Evolutionary conservation across 192 early-diverging fungal genomes (phyloP).

Genomic region (Coemansia sp.): DNA sequence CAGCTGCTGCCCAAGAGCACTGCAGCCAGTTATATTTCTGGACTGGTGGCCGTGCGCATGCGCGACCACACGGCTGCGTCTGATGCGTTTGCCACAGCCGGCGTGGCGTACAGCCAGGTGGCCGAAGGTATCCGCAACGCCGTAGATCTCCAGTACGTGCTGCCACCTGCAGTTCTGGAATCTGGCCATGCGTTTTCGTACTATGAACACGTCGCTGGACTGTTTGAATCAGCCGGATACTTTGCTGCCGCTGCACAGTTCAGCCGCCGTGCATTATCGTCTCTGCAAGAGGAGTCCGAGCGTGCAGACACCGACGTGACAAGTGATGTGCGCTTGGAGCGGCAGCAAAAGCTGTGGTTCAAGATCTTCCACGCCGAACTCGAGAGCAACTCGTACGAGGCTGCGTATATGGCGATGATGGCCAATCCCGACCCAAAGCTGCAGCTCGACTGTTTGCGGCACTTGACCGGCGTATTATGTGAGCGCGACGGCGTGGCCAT

Average conservation of each 20-base stretch:
- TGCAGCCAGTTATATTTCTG: constrained; percentile 34
- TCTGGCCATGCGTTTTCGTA: constrained; percentile 29
- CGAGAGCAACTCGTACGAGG: constrained; percentile 36
- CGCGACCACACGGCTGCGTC: constrained; percentile 29
- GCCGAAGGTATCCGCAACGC: constrained; percentile 18
- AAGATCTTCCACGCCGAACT: constrained; percentile 52
- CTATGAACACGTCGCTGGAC: constrained; percentile 42
- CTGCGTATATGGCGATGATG: constrained; percentile 55
- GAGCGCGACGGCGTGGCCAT: constrained; percentile 40
- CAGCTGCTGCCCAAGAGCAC: constrained; percentile 37
- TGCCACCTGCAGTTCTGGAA: constrained; percentile 22
- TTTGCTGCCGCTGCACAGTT: constrained; percentile 20
- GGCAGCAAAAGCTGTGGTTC: constrained; percentile 42
- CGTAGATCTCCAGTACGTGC: constrained; percentile 33
- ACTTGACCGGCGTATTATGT: constrained; percentile 48
- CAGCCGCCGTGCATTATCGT: constrained; percentile 31
- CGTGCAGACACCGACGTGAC: constrained; percentile 8
- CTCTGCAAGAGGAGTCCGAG: constrained; percentile 23
- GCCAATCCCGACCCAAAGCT: constrained; percentile 34
- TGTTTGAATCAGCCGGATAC: constrained; percentile 28
- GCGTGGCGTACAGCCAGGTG: constrained; percentile 25
- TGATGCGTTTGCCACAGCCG: constrained; percentile 37
- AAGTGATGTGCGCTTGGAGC: constrained; percentile 8
- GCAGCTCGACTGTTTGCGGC: constrained; percentile 53
- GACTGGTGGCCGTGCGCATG: constrained; percentile 38